Conservation (phyloP, 805 yeast species). For the Lachancea nothofagi region DNA sequence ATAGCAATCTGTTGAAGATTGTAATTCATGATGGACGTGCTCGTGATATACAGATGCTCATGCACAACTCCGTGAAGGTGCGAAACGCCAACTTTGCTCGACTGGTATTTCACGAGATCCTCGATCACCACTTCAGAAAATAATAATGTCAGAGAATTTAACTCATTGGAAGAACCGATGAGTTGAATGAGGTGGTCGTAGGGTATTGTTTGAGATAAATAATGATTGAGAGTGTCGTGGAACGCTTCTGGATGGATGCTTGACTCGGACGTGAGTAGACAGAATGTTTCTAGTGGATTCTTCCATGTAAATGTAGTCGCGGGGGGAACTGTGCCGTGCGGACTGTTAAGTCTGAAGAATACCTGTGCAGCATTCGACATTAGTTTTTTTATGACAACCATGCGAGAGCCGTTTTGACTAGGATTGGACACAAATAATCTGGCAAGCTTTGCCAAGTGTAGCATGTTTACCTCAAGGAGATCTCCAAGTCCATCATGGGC, state of each 20-base stretch:
- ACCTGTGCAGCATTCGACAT: conserved; percentile 33
- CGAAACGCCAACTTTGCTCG: conserved; percentile 23
- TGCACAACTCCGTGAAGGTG: conserved; percentile 30
- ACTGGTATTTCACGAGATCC: conserved; percentile 30
- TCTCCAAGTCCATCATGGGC: conserved; percentile 20
- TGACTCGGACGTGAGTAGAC: conserved; percentile 6
- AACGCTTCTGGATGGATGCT: neutral
- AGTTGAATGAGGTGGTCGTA: conserved; percentile 25
- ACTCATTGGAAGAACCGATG: conserved; percentile 17
- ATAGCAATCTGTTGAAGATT: conserved; percentile 16
- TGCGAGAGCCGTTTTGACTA: conserved; percentile 10
- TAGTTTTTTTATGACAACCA: conserved; percentile 28
- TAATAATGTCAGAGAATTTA: conserved; percentile 23
- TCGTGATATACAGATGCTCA: conserved; percentile 29
- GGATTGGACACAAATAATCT: conserved; percentile 17
- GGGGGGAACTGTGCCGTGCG: neutral
- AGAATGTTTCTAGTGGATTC: conserved; percentile 31
- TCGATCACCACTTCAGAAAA: conserved; percentile 33
- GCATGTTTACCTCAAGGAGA: conserved; percentile 24
- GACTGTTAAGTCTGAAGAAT: conserved; percentile 15
- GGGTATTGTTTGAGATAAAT: conserved; percentile 16
- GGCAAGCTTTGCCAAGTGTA: conserved; percentile 20
- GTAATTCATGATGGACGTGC: conserved; percentile 29
- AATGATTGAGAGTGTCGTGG: neutral
- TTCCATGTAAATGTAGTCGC: conserved; percentile 20